Evolutionary conservation across 495 filamentous ascomycete species (phyloP), one percentile per base, ranked within the genome.

Genomic region (Penicillium cosmopolitanum): DNA sequence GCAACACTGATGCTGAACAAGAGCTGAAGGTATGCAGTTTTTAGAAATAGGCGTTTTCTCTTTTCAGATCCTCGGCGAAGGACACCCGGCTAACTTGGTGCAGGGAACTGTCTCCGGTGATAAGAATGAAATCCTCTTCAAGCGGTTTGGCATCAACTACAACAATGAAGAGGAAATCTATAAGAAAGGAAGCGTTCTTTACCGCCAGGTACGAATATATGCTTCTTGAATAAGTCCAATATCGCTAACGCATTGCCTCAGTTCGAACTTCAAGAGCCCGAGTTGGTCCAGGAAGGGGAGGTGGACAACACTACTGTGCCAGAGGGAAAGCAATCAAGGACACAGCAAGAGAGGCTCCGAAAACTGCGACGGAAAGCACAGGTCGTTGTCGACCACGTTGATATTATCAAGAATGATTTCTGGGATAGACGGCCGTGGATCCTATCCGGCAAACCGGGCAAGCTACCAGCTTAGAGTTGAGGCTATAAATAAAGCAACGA

Each of bases 111-210:
- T 91, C 1, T 83, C 94, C 0, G 79, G 85, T 4, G 92, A 97
- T 63, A 98, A 98, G 78, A 95, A 98, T 57, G 95, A 98, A 75
- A 93, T 98, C 33, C 81, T 98, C 3, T 98, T 95, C 72, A 90
- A 88, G 10, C 82, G 82, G 34, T 97, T 96, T 70, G 82, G 85
- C 3, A 94, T 97, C 63, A 98, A 98, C 68, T 98, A 98, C 77
- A 98, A 98, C 74, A 92, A 96, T 64, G 95, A 98, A 71, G 84
- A 85, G 0, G 92, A 96, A 48, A 92, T 95, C 4, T 96, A 87
- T 71, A 95, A 88, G 74, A 98, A 97, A 71, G 95, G 95, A 9
- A 97, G 90, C 56, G 88, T 97, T 2, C 66, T 96, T 8, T 95
- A 90, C 67, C 85, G 95, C 59, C 89, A 93, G 74, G 91, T 94